These are phyloP conservation scores for Chimonanthus salicifolius DNA, from an alignment of 164 flowering plant species.

Conservation along the genomic window DNA sequence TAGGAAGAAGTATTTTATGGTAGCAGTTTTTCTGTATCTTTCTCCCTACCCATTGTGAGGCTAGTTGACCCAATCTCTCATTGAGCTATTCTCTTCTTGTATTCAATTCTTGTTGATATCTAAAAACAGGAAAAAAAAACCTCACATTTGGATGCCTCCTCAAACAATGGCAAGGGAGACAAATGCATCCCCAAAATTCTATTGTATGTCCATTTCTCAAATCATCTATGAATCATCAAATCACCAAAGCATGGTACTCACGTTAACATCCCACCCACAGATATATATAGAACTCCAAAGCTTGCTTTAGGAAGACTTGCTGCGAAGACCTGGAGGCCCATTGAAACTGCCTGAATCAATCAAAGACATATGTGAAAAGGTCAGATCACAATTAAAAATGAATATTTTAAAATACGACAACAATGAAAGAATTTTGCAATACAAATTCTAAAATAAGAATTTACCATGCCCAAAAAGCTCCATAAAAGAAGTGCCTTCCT, in stretches of 20 bases:
- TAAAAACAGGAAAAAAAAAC: too few species aligned
- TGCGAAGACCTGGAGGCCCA: conserved; percentile 74
- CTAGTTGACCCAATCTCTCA: too few species aligned
- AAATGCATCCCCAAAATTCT: too few species aligned
- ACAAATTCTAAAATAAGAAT: neutral
- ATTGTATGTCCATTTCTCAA: neutral
- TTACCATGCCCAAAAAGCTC: conserved; percentile 93
- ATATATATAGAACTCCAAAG: conserved; percentile 45
- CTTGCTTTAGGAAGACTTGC: conserved; percentile 36
- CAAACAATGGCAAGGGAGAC: too few species aligned
- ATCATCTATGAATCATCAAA: neutral
- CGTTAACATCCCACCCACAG: conserved; percentile 91
- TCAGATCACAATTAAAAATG: conserved; percentile 1
- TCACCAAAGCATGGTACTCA: conserved; percentile 36
- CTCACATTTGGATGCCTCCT: too few species aligned
- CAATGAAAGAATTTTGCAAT: neutral
- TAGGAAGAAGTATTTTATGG: too few species aligned
- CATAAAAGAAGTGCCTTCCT: conserved; percentile 76
- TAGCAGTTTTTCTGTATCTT: too few species aligned
- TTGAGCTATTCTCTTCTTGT: too few species aligned
- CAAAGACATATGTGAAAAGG: conserved; percentile 8
- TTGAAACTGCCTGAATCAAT: conserved; percentile 56
- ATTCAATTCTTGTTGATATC: too few species aligned
- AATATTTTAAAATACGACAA: neutral
- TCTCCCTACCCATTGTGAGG: too few species aligned